Evolutionary conservation across 257 asterid species (phyloP).

Genomic region (Linderniella brevidens): DNA sequence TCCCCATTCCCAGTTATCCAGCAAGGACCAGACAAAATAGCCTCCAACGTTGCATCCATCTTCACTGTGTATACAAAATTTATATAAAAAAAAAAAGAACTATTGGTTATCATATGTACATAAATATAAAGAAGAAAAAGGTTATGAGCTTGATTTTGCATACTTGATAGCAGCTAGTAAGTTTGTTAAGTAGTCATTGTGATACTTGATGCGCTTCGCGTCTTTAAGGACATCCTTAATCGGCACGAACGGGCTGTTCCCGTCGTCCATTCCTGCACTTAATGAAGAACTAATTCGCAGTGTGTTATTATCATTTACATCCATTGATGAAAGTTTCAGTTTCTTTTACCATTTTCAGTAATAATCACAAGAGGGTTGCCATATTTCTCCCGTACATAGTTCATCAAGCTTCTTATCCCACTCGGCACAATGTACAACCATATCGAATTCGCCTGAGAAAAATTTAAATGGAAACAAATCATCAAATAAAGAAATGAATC

Average conservation of each 20-base stretch:
- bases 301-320: no score
- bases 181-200: constrained; percentile 50
- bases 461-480: background rate
- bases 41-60: constrained; percentile 87
- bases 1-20: constrained; percentile 94
- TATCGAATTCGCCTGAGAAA: constrained; percentile 59
- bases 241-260: constrained; percentile 26
- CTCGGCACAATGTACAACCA: constrained; percentile 83
- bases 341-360: constrained; percentile 65
- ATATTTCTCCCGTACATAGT: constrained; percentile 48
- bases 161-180: constrained; percentile 58
- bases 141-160: no score
- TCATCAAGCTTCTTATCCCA: constrained; percentile 73
- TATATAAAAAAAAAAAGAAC: no score
- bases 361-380: constrained; percentile 60
- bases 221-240: constrained; percentile 39
- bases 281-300: no score
- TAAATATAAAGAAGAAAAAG: no score
- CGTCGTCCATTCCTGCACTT: constrained; percentile 82
- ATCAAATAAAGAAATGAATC: background rate
- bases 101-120: no score
- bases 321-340: no score
- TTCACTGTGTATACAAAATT: constrained; percentile 27
- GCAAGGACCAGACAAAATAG: constrained; percentile 75
- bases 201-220: constrained; percentile 60